phyloP scores from a whole-genome alignment of 257 asterid genomes.

The Nicotiana noctiflora region DNA sequence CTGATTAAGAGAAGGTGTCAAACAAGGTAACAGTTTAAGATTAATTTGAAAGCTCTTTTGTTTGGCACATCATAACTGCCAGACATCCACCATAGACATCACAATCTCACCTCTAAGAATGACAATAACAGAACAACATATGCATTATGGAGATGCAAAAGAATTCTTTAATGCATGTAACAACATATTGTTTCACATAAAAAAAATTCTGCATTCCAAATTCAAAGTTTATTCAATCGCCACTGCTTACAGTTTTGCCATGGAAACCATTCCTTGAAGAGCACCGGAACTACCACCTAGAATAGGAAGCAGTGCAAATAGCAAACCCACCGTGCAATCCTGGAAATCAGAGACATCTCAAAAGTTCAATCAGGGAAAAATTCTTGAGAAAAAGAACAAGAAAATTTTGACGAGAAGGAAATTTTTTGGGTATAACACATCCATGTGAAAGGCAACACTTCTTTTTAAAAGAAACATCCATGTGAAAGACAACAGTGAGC shows the following conservation, averaged over 20 bases:
- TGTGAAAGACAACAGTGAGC: neutral
- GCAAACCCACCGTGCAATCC: conserved; percentile 89
- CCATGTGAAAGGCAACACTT: neutral
- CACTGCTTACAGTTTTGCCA: conserved; percentile 58
- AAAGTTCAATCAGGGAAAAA: conserved; percentile 6
- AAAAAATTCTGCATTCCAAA: neutral
- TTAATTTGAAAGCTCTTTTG: neutral
- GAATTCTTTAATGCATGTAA: neutral
- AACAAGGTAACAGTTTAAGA: neutral
- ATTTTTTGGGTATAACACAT: neutral
- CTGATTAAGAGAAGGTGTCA: neutral
- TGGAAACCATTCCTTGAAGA: conserved; percentile 63
- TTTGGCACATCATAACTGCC: neutral
- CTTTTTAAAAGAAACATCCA: neutral
- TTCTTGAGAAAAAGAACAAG: neutral
- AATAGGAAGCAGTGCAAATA: conserved; percentile 82
- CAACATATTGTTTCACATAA: neutral
- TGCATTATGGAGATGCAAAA: neutral
- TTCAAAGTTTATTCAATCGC: neutral
- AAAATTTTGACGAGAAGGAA: neutral
- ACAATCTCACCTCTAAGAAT: neutral
- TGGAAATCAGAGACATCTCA: conserved; percentile 35
- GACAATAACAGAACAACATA: neutral
- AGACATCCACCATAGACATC: neutral
- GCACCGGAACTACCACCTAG: conserved; percentile 83